Percentiles rank a stretch among this genome's conserved stretches.
phyloP scores from a whole-genome alignment of 805 yeast species.

The Metschnikowia lachancei region DNA sequence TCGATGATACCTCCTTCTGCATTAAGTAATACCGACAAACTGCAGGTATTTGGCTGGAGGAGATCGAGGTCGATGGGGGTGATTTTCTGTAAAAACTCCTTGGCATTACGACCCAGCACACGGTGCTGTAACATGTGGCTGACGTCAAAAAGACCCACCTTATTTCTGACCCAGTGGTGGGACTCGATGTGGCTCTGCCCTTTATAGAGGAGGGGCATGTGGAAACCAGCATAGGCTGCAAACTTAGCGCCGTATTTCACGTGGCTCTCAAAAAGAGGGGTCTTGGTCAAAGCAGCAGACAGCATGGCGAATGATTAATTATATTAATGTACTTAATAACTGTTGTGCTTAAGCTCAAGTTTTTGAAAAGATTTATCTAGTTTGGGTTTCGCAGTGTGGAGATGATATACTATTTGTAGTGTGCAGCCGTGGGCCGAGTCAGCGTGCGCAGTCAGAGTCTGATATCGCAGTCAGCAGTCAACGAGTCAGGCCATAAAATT shows the following conservation, averaged over 20 bases:
- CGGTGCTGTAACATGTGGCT: constrained; percentile 96
- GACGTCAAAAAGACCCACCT: constrained; percentile 92
- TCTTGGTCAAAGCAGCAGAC: constrained; percentile 45
- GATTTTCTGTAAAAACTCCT: constrained; percentile 65
- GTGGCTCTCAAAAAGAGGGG: constrained; percentile 83
- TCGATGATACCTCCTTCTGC: constrained; percentile 80
- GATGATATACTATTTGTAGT: constrained; percentile 2
- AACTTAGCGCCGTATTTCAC: constrained; percentile 77
- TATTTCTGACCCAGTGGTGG: constrained; percentile 87
- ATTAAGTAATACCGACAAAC: constrained; percentile 74
- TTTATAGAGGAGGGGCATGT: constrained; percentile 88
- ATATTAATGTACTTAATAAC: neutral
- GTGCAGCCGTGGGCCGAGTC: constrained; percentile 8
- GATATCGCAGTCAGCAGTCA: neutral
- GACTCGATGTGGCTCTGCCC: constrained; percentile 88
- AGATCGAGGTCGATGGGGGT: constrained; percentile 83
- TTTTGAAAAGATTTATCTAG: too few species aligned
- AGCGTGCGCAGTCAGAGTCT: constrained; percentile 10
- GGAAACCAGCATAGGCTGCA: constrained; percentile 95
- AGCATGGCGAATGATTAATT: neutral
- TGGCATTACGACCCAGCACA: constrained; percentile 65
- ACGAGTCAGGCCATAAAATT: neutral
- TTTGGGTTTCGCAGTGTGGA: neutral
- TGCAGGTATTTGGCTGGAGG: constrained; percentile 58
- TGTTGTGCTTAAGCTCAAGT: too few species aligned